Base-by-base conservation (phyloP, 176 grass and related monocot genomes). In the Calamus simplicifolius region DNA sequence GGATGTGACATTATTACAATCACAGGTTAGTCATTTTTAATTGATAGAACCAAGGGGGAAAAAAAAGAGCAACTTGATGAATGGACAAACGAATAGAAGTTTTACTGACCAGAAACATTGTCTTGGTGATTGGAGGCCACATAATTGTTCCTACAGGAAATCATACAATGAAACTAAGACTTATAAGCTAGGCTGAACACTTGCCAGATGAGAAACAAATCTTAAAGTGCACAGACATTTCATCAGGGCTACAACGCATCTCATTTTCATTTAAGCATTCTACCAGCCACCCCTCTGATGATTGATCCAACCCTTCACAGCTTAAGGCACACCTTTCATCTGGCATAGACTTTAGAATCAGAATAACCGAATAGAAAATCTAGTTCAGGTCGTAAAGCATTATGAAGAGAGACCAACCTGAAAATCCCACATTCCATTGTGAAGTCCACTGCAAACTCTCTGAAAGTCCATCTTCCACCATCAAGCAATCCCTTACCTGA, bases 231-330 rank as follows among this genome's bases (percentile, higher is more conserved):
- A 50, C 75, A 59, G 57, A 98, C 93, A 75, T 75, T 76, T 85
- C 85, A 79, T 88, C 81, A 54, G 51, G 64, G 8, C 17, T 63
- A 27, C 75, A 74, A 4, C 17, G n/a, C 67, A 67, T 59, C 43
- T 85, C 75, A 19, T 54, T 77, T 29, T 88, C 81, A 78, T 88
- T 75, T n/a, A 83, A 77, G 73, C 70, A 92, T 60, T 83, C 62
- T n/a, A 75, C 73, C 52, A 98, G 51, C 87, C 87, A 89, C 49
- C 81, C 87, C 76, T 94, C 84, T 55, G 89, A 63, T 73, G 82
- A 29, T 76, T 94, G 77, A 51, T 85, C 79, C 59, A 76, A 73
- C 70, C 58, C 92, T 23, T 81, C 80, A 67, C 63, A 65, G 30
- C 77, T 85, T 61, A 90, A 70, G 29, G 70, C 78, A 73, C 76